A percentile compares a stretch with the other conserved stretches of the same genome.
Conservation (phyloP, 2,329 filamentous ascomycete species). For the Beauveria brongniartii region DNA sequence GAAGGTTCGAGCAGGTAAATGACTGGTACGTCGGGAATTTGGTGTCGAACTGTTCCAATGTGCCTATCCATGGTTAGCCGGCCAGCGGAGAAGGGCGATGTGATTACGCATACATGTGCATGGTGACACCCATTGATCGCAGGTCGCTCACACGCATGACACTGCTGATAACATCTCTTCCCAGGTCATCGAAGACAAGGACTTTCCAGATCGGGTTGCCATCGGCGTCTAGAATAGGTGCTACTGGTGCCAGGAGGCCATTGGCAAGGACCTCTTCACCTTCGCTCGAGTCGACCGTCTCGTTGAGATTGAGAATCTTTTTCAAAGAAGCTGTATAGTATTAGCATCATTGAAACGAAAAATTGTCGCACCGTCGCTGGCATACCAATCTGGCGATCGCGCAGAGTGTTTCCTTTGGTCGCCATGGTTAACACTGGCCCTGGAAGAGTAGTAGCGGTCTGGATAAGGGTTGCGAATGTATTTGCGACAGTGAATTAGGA, state of each 20-base stretch:
- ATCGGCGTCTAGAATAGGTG: slow-evolving; percentile 76
- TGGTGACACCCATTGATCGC: slow-evolving; percentile 87
- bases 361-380: no score
- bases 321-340: slow-evolving; percentile 68
- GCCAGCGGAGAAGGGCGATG: neutral
- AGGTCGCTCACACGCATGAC: slow-evolving; percentile 91
- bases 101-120: slow-evolving; percentile 63
- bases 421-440: slow-evolving; percentile 28
- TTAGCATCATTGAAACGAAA: slow-evolving; percentile 6
- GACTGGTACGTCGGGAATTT: slow-evolving; percentile 92
- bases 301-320: slow-evolving; percentile 92
- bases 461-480: neutral
- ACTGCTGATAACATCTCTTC: slow-evolving; percentile 93
- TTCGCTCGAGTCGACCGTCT: slow-evolving; percentile 52
- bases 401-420: slow-evolving; percentile 36
- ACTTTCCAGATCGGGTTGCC: slow-evolving; percentile 98
- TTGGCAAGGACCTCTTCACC: slow-evolving; percentile 56
- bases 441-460: neutral
- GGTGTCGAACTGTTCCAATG: slow-evolving; percentile 71
- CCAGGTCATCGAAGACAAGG: slow-evolving; percentile 84
- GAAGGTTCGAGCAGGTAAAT: slow-evolving; percentile 95
- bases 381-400: slow-evolving; percentile 43
- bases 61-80: slow-evolving; percentile 44
- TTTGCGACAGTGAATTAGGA: neutral
- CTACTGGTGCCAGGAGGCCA: slow-evolving; percentile 57